Base-by-base conservation (phyloP, 1,284 basidiomycete species). In the Cutaneotrichosporon curvatum region DNA sequence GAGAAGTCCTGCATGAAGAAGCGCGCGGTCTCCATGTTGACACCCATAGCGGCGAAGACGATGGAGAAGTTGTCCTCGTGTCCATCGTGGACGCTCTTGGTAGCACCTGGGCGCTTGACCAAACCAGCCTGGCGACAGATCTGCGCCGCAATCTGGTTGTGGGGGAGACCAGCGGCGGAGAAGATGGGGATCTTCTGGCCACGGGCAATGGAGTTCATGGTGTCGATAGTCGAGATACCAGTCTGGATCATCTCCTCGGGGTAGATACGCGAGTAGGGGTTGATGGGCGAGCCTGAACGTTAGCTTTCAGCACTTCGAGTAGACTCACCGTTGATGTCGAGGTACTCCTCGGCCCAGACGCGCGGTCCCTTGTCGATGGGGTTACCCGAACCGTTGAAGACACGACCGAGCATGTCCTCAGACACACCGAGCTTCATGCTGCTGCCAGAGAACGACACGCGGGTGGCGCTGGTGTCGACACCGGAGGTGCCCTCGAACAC, bases 161-260 rank as follows among this genome's bases (percentile, higher is more conserved):
- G 95, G 40, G 95, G 95, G 48, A 99, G 78, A 81, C 95, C 68
- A 50, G 95, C 89, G 38, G 95, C 95, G 50, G 91, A 97, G 79
- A 99, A 99, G 72, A 98, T 99, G 54, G 95, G 95, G 58, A 99
- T 98, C 81, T 99, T 99, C 74, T 99, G 95, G 38, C 95, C 95
- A 77, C 95, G 90, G 49, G 95, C 95, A 69, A 99, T 98, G 54
- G 94, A 95, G 76, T 98, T 95, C 92, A 97, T 96, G 42, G 83
- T 84, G 73, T 97, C 91, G 68, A 97, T 96, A 28, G 95, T 98
- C 33, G 94, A 97, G 69, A 98, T 98, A 76, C 95, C 95, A 18
- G 95, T 98, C 74, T 98, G 95, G 60, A 99, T 98, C 95, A 99
- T 99, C 76, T 99, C 94, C 74, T 98, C 95, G 55, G 95, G 95